phyloP scores from a whole-genome alignment of 805 yeast genomes.

The Cyberlindnera mycetangii region DNA sequence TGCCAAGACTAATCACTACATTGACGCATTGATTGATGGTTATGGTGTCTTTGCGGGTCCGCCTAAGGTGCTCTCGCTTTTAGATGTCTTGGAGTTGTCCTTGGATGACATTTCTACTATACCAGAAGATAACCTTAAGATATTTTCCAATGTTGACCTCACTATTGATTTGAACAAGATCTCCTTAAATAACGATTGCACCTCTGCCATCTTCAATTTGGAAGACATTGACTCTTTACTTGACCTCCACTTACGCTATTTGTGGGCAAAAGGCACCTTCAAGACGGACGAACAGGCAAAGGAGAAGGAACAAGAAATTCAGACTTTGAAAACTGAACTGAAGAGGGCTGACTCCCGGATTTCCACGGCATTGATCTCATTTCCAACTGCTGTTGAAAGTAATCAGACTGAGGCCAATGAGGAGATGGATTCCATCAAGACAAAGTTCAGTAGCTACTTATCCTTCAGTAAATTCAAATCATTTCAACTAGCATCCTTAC shows the following conservation, averaged over 20 bases:
- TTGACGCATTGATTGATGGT: conserved; percentile 49
- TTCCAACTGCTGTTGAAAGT: conserved; percentile 22
- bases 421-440: conserved; percentile 28
- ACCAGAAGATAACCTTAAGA: conserved; percentile 11
- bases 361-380: conserved; percentile 12
- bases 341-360: conserved; percentile 16
- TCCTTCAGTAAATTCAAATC: conserved; percentile 46
- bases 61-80: conserved; percentile 62
- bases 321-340: conserved; percentile 16
- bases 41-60: conserved; percentile 53
- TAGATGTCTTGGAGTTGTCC: conserved; percentile 67
- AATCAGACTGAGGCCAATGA: conserved; percentile 23
- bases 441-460: conserved; percentile 42
- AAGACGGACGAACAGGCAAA: conserved; percentile 21
- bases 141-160: conserved; percentile 32
- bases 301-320: conserved; percentile 16
- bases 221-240: conserved; percentile 37
- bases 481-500: conserved; percentile 59
- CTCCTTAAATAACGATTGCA: conserved; percentile 26
- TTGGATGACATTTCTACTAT: conserved; percentile 40
- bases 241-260: conserved; percentile 27
- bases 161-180: conserved; percentile 42
- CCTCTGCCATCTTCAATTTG: conserved; percentile 40
- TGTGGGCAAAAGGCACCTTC: conserved; percentile 22
- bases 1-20: conserved; percentile 49